Evolutionary conservation across 1,284 basidiomycete species (phyloP), one percentile per base, ranked within the genome.

Genomic region (Microbotryum lychnidis-dioicae): DNA sequence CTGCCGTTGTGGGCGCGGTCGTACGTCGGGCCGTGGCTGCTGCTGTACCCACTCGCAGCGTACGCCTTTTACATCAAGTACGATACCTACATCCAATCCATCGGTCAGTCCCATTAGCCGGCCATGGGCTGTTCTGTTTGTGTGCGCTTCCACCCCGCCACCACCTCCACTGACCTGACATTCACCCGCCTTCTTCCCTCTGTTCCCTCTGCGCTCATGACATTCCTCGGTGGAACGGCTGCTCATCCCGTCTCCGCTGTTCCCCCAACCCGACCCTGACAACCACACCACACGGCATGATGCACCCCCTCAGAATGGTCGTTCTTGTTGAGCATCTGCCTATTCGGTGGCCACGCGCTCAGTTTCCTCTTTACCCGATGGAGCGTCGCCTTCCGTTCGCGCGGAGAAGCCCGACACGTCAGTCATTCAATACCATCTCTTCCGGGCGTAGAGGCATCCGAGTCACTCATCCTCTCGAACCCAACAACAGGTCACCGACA

Each of bases 341-440:
- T 98, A 10, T 86, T 89, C 45, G 85, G 84, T 16, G 84, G 86
- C 3, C 96, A 99, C 76, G 91, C 91, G 1, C 81, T 99, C 60
- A 91, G 87, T 73, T 99, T 93, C 78, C 80, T 99, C 55, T 79
- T 87, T 49, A 98, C 94, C 0, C 84, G 84, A 67, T 99, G 94
- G 94, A 92, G 84, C 74, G 83, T 88, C 23, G 82, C 18, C 7
- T 63, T 62, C 57, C 54, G 57, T 23, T 50, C 50, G 57, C 63
- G 58, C 42, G 69, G 55, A 62, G 61, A 67, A 46, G 50, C 55
- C 46, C 33, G 46, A 29, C 67, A 65, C 52, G 62, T 50, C 25
- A 48, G 54, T 55, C 48, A 14, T 31, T 2, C 21, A 9, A 37
- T 23, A 7, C 23, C 21, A 20, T 56, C n/a, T n/a, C 37, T 42